Percentiles rank a stretch among this genome's conserved stretches.
phyloP scores from a whole-genome alignment of 129 eudicot species.

The Pseudognaphalium luteoalbum region DNA sequence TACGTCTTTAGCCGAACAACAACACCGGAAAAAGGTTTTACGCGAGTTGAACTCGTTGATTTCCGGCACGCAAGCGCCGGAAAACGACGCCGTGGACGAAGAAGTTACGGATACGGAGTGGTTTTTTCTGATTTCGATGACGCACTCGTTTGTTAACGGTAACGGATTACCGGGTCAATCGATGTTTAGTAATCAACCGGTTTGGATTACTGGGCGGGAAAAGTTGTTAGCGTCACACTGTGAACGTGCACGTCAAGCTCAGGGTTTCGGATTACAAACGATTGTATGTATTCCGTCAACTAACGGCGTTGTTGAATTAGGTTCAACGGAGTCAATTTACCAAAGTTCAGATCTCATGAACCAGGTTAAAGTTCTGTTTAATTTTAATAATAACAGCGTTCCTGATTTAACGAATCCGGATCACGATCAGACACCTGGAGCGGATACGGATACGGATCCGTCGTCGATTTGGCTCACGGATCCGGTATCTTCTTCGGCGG shows the following conservation, averaged over 20 bases:
- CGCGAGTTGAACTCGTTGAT: slow-evolving; percentile 78
- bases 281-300: slow-evolving; percentile 62
- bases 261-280: slow-evolving; percentile 65
- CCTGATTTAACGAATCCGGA: slow-evolving; percentile 18
- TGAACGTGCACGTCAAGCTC: slow-evolving; percentile 70
- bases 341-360: slow-evolving; percentile 58
- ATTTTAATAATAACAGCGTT: slow-evolving; percentile 25
- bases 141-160: slow-evolving; percentile 61
- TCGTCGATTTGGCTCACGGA: slow-evolving; percentile 64
- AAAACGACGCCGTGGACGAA: slow-evolving; percentile 60
- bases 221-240: slow-evolving; percentile 50
- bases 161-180: slow-evolving; percentile 75
- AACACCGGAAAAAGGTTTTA: slow-evolving; percentile 62
- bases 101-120: slow-evolving; percentile 91
- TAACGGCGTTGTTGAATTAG: slow-evolving; percentile 83
- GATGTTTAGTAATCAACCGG: slow-evolving; percentile 39
- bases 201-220: slow-evolving; percentile 71
- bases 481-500: slow-evolving; percentile 34
- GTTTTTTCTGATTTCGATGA: slow-evolving; percentile 88
- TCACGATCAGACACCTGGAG: slow-evolving; percentile 8
- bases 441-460: slow-evolving; percentile 43
- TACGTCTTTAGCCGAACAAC: slow-evolving; percentile 53
- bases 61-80: slow-evolving; percentile 47
- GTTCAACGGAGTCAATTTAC: slow-evolving; percentile 62
- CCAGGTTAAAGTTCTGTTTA: slow-evolving; percentile 53